Percentiles rank a stretch among this genome's conserved stretches.
Evolutionary conservation across 192 early-diverging fungal species (phyloP).

Genomic region (Coemansia pectinata): DNA sequence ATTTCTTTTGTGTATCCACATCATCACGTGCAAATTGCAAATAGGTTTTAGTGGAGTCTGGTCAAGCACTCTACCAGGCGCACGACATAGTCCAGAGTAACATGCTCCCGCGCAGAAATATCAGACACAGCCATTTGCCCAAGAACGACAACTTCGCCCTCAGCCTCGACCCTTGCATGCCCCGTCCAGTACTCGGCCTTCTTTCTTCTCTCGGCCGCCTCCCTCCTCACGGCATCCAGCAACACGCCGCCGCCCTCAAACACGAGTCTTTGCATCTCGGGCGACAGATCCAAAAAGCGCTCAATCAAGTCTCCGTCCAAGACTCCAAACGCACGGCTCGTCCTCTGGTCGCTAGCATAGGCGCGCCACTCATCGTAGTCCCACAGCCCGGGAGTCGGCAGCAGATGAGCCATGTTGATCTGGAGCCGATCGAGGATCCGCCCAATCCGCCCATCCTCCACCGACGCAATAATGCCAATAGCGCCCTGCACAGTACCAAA

Average conservation of each 20-base stretch:
- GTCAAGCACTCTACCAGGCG: slow-evolving; percentile 42
- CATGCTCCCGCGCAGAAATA: slow-evolving; percentile 28
- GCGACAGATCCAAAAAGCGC: slow-evolving; percentile 69
- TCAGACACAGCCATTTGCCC: slow-evolving; percentile 38
- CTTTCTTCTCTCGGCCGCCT: slow-evolving; percentile 8
- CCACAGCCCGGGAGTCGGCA: slow-evolving; percentile 62
- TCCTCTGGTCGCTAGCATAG: slow-evolving; percentile 60
- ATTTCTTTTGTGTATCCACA: neutral
- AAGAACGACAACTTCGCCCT: slow-evolving; percentile 24
- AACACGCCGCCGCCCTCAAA: slow-evolving; percentile 24
- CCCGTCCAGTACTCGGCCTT: slow-evolving; percentile 34
- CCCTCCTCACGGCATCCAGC: neutral
- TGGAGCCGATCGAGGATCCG: slow-evolving; percentile 64
- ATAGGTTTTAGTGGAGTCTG: slow-evolving; percentile 21
- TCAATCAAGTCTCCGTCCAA: slow-evolving; percentile 96
- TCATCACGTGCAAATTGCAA: neutral
- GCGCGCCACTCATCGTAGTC: slow-evolving; percentile 67
- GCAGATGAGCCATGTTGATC: slow-evolving; percentile 59
- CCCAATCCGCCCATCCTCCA: slow-evolving; percentile 62
- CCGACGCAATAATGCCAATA: slow-evolving; percentile 73
- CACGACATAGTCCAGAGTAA: slow-evolving; percentile 37
- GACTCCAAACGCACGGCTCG: slow-evolving; percentile 56
- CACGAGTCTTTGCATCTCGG: slow-evolving; percentile 47
- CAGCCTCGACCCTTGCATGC: slow-evolving; percentile 29
- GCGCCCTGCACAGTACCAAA: slow-evolving; percentile 80